Conservation (phyloP, 495 filamentous ascomycete genomes). For the Hypomontagnella submonticulosa region DNA sequence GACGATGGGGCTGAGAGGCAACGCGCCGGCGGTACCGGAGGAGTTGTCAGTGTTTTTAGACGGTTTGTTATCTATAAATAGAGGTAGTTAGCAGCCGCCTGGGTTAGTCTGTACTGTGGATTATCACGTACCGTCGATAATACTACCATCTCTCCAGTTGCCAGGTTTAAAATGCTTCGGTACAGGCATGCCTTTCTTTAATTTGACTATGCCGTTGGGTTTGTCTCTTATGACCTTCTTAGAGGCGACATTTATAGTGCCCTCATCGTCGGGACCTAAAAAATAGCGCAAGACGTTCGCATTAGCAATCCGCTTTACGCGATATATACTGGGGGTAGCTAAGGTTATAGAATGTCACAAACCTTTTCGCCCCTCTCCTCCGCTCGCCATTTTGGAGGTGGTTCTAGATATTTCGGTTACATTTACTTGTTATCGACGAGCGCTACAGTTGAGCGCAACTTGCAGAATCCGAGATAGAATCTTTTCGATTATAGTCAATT, state of each 20-base stretch:
- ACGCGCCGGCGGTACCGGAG: constrained; percentile 58
- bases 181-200: constrained; percentile 72
- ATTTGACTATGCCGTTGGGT: constrained; percentile 67
- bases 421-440: constrained; percentile 14
- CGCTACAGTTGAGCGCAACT: not conserved
- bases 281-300: constrained; percentile 20
- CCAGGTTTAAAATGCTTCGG: constrained; percentile 68
- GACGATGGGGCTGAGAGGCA: constrained; percentile 66
- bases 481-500: too few species aligned
- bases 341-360: constrained; percentile 9
- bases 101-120: constrained; percentile 2
- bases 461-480: constrained; percentile 17
- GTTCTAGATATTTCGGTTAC: constrained; percentile 20
- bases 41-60: constrained; percentile 51
- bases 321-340: constrained; percentile 6
- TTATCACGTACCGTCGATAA: constrained; percentile 64
- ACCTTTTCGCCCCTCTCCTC: constrained; percentile 41
- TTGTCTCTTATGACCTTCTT: constrained; percentile 70
- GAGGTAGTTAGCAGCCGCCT: constrained; percentile 2
- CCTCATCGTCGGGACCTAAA: constrained; percentile 59
- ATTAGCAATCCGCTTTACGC: constrained; percentile 29
- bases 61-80: constrained; percentile 58
- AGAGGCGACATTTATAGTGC: constrained; percentile 67
- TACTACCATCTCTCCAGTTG: constrained; percentile 64
- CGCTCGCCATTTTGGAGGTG: constrained; percentile 34